Evolutionary conservation across 495 filamentous ascomycete genomes (phyloP).

Genomic region (Xylaria flabelliformis): DNA sequence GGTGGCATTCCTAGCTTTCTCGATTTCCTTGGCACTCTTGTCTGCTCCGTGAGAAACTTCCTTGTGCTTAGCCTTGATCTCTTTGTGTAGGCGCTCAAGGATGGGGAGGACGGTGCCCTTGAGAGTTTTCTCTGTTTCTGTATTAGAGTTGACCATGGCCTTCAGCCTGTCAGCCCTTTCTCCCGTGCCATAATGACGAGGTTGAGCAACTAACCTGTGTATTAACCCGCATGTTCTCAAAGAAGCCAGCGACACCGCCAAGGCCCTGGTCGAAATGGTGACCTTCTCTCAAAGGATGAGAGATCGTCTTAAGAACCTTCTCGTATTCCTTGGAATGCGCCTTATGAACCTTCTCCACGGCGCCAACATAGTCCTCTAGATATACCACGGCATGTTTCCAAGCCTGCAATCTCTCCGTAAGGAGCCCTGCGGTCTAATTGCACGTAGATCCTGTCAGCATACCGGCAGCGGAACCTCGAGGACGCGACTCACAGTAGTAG

Average conservation of each 20-base stretch:
- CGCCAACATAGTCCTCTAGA: conserved; percentile 84
- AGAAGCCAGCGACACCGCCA: conserved; percentile 84
- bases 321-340: conserved; percentile 92
- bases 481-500: conserved; percentile 67
- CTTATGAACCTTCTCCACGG: conserved; percentile 83
- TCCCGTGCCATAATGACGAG: background rate
- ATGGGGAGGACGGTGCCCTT: conserved; percentile 84
- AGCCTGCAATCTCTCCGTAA: conserved; percentile 84
- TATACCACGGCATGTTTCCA: conserved; percentile 95
- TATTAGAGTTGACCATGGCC: conserved; percentile 83
- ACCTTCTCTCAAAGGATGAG: conserved; percentile 81
- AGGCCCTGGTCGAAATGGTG: conserved; percentile 89
- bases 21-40: conserved; percentile 86
- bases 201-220: conserved; percentile 67
- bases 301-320: conserved; percentile 91
- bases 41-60: conserved; percentile 83
- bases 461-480: conserved; percentile 22
- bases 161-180: conserved; percentile 39
- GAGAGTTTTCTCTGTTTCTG: conserved; percentile 86
- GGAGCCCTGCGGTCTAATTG: conserved; percentile 71
- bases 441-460: conserved; percentile 18
- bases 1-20: conserved; percentile 82
- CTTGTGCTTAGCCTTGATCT: conserved; percentile 95
- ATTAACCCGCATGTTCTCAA: conserved; percentile 91
- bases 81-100: conserved; percentile 87